A percentile compares a stretch with the other conserved stretches of the same genome.
phyloP scores from a whole-genome alignment of 2,329 filamentous ascomycete genomes.

The Colletotrichum magnum region DNA sequence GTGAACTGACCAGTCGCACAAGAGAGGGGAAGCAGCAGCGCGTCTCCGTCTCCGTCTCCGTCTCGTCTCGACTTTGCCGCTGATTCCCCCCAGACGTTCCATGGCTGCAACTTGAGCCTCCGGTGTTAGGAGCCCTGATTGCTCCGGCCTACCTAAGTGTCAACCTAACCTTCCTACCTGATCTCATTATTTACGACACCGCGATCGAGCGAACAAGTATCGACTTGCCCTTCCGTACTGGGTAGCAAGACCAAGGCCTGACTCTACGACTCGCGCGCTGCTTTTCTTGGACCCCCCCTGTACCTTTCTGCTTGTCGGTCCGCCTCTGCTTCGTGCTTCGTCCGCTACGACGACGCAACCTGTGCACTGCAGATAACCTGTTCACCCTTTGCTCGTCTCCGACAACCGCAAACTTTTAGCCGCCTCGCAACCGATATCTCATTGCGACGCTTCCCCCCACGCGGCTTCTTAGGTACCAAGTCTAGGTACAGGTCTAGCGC shows the following conservation, averaged over 20 bases:
- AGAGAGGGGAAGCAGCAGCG: constrained; percentile 27
- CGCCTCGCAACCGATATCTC: constrained; percentile 25
- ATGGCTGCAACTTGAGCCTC: not conserved
- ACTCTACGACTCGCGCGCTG: constrained; percentile 33
- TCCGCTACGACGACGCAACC: constrained; percentile 11
- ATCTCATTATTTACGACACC: too few relatives aligned
- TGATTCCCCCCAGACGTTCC: constrained; percentile 12
- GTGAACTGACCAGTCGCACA: constrained; percentile 16
- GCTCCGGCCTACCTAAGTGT: too few relatives aligned
- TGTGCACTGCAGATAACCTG: constrained; percentile 31
- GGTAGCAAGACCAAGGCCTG: constrained; percentile 6
- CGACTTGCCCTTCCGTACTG: not conserved
- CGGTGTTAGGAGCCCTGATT: not conserved
- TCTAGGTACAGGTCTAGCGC: not conserved
- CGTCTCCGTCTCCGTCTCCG: not conserved
- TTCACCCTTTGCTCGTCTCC: constrained; percentile 2
- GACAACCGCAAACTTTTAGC: constrained; percentile 23
- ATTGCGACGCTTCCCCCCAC: constrained; percentile 2
- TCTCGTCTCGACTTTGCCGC: constrained; percentile 15
- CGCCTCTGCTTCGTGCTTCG: constrained; percentile 11
- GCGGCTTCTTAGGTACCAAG: not conserved
- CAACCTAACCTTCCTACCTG: too few relatives aligned
- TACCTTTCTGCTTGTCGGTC: not conserved
- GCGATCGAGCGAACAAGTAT: too few relatives aligned
- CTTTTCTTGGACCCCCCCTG: constrained; percentile 4